phyloP scores from a whole-genome alignment of 257 asterid species.

The Jacaranda copaia region DNA sequence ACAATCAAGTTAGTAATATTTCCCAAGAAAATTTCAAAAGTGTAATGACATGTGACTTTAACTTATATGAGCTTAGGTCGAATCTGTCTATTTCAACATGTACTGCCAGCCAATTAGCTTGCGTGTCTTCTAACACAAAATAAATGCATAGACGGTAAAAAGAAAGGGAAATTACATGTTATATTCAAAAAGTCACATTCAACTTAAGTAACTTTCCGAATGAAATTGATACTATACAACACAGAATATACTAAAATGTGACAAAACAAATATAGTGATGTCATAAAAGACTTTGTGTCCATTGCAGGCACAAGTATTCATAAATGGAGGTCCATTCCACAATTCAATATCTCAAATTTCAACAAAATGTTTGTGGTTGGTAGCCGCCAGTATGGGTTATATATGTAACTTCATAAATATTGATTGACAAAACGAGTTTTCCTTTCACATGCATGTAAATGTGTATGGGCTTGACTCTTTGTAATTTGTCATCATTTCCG shows the following conservation, averaged over 20 bases:
- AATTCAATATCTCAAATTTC: not conserved
- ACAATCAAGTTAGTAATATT: too few relatives aligned
- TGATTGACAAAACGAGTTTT: not conserved
- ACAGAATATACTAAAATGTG: not conserved
- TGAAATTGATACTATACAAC: too few relatives aligned
- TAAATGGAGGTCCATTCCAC: conserved; percentile 31
- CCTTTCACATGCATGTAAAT: conserved; percentile 15
- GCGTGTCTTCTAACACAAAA: too few relatives aligned
- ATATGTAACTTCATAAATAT: not conserved
- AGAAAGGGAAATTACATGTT: too few relatives aligned
- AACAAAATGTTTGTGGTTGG: conserved; percentile 14
- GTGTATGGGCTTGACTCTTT: not conserved
- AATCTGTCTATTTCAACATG: too few relatives aligned
- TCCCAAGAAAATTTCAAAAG: too few relatives aligned
- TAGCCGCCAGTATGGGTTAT: conserved; percentile 19
- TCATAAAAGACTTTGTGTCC: not conserved
- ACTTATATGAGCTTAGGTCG: too few relatives aligned
- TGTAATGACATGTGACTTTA: too few relatives aligned
- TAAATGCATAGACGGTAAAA: too few relatives aligned
- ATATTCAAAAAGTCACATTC: too few relatives aligned
- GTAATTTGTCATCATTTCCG: not conserved
- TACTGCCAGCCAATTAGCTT: too few relatives aligned
- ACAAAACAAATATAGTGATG: not conserved
- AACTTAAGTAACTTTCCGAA: too few relatives aligned
- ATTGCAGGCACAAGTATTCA: conserved; percentile 8